Percentiles rank a stretch among this genome's conserved stretches.
Evolutionary conservation across 2,329 filamentous ascomycete species (phyloP).

Genomic region (Xylariaceae sp.): DNA sequence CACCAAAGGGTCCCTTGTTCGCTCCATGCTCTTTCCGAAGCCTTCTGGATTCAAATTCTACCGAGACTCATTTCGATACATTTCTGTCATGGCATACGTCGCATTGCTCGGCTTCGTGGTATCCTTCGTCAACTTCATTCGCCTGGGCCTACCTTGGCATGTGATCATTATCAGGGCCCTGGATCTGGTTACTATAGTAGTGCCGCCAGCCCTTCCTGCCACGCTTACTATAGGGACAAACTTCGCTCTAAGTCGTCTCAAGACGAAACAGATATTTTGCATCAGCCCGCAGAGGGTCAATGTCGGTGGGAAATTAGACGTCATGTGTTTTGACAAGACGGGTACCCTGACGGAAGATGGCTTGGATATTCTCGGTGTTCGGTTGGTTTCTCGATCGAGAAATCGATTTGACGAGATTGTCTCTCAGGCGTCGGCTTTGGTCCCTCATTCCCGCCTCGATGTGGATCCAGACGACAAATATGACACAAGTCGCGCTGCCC

Average conservation of each 20-base stretch:
- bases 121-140: constrained; percentile 91
- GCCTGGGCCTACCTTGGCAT: constrained; percentile 81
- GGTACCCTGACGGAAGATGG: constrained; percentile 98
- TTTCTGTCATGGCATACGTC: constrained; percentile 90
- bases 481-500: constrained; percentile 58
- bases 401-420: constrained; percentile 76
- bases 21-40: constrained; percentile 98
- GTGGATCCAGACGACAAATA: constrained; percentile 36
- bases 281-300: constrained; percentile 98
- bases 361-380: constrained; percentile 86
- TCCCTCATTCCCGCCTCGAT: constrained; percentile 45
- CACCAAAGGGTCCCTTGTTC: constrained; percentile 91
- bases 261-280: constrained; percentile 90
- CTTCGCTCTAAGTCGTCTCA: constrained; percentile 85
- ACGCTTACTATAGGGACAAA: constrained; percentile 96
- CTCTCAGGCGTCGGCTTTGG: constrained; percentile 62
- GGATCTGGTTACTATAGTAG: constrained; percentile 96
- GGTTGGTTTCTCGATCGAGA: constrained; percentile 68
- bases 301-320: constrained; percentile 91
- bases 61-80: constrained; percentile 95
- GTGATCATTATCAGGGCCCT: constrained; percentile 89
- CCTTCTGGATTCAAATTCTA: constrained; percentile 99
- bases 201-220: constrained; percentile 90
- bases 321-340: constrained; percentile 98
- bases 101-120: constrained; percentile 85